phyloP scores from a whole-genome alignment of 2,329 filamentous ascomycete species.

The Diaporthe capsici region DNA sequence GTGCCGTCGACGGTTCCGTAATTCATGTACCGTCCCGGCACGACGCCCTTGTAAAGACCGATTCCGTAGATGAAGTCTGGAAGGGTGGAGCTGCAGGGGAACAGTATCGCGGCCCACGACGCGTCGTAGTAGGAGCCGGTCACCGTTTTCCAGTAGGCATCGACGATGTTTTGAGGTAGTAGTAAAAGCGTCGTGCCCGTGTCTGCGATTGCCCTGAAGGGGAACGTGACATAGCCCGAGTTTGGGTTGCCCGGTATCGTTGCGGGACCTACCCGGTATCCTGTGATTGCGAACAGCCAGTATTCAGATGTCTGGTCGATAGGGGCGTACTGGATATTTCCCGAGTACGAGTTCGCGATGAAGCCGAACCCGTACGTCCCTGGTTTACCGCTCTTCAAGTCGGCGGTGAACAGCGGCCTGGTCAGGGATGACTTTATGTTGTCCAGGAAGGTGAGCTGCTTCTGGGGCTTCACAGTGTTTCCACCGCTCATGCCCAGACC shows the following conservation, averaged over 20 bases:
- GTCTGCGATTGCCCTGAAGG: constrained; percentile 53
- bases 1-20: constrained; percentile 46
- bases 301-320: constrained; percentile 65
- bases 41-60: constrained; percentile 49
- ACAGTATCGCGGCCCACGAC: constrained; percentile 53
- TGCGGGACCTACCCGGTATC: constrained; percentile 57
- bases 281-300: constrained; percentile 69
- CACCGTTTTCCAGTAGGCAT: constrained; percentile 56
- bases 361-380: constrained; percentile 70
- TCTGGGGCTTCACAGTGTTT: constrained; percentile 48
- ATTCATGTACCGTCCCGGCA: constrained; percentile 56
- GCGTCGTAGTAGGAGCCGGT: constrained; percentile 52
- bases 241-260: constrained; percentile 10
- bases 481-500: constrained; percentile 50
- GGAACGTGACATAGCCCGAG: constrained; percentile 47
- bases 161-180: constrained; percentile 52
- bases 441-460: constrained; percentile 53
- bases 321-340: constrained; percentile 64
- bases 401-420: constrained; percentile 69
- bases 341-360: constrained; percentile 68
- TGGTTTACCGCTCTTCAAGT: constrained; percentile 50
- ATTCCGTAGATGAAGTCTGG: constrained; percentile 55
- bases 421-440: constrained; percentile 51
- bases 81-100: constrained; percentile 52
- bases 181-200: constrained; percentile 60